Percentiles rank a stretch among this genome's conserved stretches.
These are phyloP conservation scores for Kodamaea derodonti DNA, from an alignment of 1,139 yeast genomes.

Conservation along the genomic window DNA sequence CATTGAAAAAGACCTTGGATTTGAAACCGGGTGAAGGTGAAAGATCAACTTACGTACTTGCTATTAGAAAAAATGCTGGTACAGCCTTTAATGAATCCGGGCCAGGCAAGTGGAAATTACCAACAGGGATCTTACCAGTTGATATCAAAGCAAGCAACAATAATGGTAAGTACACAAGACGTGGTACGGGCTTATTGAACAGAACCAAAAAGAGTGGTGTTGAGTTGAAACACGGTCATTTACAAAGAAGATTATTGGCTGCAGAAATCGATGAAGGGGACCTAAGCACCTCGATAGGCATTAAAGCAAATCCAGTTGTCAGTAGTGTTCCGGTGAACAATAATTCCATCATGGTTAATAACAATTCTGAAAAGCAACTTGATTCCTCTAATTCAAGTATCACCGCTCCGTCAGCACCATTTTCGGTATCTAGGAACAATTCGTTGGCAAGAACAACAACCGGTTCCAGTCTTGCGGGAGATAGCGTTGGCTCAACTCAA, in stretches of 20 bases:
- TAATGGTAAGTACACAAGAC: conserved; percentile 31
- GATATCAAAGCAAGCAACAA: conserved; percentile 29
- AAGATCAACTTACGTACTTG: conserved; percentile 51
- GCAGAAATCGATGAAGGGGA: conserved; percentile 74
- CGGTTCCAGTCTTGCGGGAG: conserved; percentile 19
- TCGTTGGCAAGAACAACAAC: conserved; percentile 33
- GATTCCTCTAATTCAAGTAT: conserved; percentile 22
- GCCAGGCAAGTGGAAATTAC: conserved; percentile 58
- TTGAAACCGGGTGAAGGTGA: conserved; percentile 51
- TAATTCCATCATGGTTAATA: not conserved
- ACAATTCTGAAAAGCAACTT: conserved; percentile 6
- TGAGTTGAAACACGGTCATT: conserved; percentile 71
- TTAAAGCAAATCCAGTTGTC: conserved; percentile 6
- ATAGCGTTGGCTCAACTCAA: conserved; percentile 15
- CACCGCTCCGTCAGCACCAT: conserved; percentile 11
- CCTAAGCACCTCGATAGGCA: conserved; percentile 8
- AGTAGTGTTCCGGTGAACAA: conserved; percentile 9
- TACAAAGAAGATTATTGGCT: conserved; percentile 71
- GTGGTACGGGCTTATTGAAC: conserved; percentile 24
- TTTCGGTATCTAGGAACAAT: conserved; percentile 15
- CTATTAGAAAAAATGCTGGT: conserved; percentile 49
- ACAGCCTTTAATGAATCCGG: conserved; percentile 55
- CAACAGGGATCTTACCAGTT: conserved; percentile 56
- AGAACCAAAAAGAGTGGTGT: conserved; percentile 44
- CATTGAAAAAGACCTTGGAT: conserved; percentile 33